Evolutionary conservation across 2,329 filamentous ascomycete genomes (phyloP).

Genomic region (Sclerotinia spermophila): DNA sequence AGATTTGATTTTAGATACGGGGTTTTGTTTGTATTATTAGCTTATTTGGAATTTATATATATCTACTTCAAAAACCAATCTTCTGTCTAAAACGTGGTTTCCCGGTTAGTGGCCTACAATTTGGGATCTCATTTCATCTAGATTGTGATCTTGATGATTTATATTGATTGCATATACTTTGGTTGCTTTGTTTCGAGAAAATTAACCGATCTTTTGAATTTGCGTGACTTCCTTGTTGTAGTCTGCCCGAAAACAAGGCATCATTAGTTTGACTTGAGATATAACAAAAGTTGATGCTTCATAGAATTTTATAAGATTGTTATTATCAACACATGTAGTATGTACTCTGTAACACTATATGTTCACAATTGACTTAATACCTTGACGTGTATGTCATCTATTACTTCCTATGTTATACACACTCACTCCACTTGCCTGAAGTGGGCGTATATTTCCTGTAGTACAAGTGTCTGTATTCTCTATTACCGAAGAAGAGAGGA

Average conservation of each 20-base stretch:
- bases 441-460: neutral
- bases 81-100: neutral
- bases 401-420: neutral
- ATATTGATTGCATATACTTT: neutral
- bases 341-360: neutral
- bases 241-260: neutral
- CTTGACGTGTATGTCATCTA: neutral
- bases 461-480: no score
- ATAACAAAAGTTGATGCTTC: neutral
- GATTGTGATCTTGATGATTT: neutral
- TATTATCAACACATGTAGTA: fast-evolving
- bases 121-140: neutral
- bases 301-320: neutral
- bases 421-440: neutral
- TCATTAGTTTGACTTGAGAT: neutral
- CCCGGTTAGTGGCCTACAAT: neutral
- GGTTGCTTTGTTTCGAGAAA: fast-evolving
- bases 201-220: neutral
- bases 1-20: neutral
- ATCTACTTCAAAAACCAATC: neutral
- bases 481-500: neutral
- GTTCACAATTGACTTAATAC: neutral
- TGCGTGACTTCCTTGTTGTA: neutral
- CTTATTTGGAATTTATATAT: neutral
- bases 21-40: neutral